phyloP scores from a whole-genome alignment of 2,329 filamentous ascomycete species.

The Alternaria sp. region DNA sequence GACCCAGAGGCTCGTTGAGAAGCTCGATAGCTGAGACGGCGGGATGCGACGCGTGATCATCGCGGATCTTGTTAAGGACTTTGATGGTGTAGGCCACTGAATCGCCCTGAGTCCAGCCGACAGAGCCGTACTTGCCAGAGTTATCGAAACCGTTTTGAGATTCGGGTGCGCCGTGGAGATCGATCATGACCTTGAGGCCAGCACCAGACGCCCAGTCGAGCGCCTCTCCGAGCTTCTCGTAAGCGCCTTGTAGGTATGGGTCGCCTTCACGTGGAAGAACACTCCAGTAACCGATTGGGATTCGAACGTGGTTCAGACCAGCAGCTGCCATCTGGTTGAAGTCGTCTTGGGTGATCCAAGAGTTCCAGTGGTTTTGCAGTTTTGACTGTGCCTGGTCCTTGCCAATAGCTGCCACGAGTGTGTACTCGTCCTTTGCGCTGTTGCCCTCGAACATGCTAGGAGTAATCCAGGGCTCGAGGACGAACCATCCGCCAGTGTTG shows the following conservation, averaged over 20 bases:
- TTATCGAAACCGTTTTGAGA: conserved; percentile 76
- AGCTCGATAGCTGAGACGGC: conserved; percentile 59
- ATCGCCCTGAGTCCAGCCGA: conserved; percentile 58
- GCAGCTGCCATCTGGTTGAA: conserved; percentile 64
- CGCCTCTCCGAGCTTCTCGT: conserved; percentile 65
- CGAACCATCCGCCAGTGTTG: conserved; percentile 72
- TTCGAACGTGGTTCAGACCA: conserved; percentile 70
- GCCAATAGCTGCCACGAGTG: conserved; percentile 61
- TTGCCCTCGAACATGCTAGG: conserved; percentile 66
- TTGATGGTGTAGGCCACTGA: conserved; percentile 52
- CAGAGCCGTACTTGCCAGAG: conserved; percentile 61
- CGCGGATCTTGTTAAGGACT: conserved; percentile 58
- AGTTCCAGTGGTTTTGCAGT: conserved; percentile 66
- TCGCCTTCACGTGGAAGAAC: conserved; percentile 62
- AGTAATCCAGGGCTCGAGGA: conserved; percentile 71
- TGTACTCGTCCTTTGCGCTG: conserved; percentile 67
- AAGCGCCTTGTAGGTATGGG: conserved; percentile 70
- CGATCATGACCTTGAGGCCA: conserved; percentile 71
- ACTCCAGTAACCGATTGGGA: conserved; percentile 74
- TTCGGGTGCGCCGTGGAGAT: conserved; percentile 71
- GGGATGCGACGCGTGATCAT: conserved; percentile 56
- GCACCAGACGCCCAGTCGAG: conserved; percentile 66
- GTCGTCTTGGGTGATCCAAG: conserved; percentile 65
- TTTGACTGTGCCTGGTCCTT: conserved; percentile 57
- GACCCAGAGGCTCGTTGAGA: conserved; percentile 59